Conservation (phyloP, 2,329 filamentous ascomycete species). For the Coniochaeta sp. region DNA sequence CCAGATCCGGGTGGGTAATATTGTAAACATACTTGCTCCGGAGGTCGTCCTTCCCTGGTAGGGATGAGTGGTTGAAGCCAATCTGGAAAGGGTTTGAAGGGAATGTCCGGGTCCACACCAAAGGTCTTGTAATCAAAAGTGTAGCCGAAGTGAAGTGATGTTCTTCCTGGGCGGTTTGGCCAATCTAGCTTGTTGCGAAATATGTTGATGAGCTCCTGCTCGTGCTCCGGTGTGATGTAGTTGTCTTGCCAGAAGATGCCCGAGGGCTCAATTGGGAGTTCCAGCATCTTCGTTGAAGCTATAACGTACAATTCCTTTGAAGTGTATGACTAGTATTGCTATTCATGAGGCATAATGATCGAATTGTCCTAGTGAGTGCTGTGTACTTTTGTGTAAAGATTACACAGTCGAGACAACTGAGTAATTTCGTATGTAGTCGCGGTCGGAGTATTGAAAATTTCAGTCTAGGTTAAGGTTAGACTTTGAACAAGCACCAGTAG, state of each 20-base stretch:
- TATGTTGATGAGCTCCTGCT: conserved; percentile 32
- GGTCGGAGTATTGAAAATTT: too few species aligned
- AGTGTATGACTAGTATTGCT: neutral
- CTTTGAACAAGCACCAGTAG: too few species aligned
- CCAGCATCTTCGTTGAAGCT: conserved; percentile 11
- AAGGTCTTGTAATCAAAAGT: conserved; percentile 54
- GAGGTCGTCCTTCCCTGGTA: conserved; percentile 21
- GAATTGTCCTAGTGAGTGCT: neutral
- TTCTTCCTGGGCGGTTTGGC: conserved; percentile 36
- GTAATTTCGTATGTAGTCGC: too few species aligned
- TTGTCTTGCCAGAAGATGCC: conserved; percentile 36
- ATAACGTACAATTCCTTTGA: neutral
- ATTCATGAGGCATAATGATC: neutral
- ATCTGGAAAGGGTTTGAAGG: conserved; percentile 41
- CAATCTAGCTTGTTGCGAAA: conserved; percentile 38
- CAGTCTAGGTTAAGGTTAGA: too few species aligned
- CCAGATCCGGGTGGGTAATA: conserved; percentile 49
- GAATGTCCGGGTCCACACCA: conserved; percentile 40
- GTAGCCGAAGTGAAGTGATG: conserved; percentile 48
- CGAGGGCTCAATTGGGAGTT: conserved; percentile 20
- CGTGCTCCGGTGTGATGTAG: conserved; percentile 38
- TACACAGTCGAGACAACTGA: neutral
- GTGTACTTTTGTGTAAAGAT: neutral
- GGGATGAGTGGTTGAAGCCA: conserved; percentile 45
- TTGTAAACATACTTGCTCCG: conserved; percentile 44